These are phyloP conservation scores for Trametes hirsuta DNA, from an alignment of 1,284 basidiomycete genomes.

Conservation along the genomic window DNA sequence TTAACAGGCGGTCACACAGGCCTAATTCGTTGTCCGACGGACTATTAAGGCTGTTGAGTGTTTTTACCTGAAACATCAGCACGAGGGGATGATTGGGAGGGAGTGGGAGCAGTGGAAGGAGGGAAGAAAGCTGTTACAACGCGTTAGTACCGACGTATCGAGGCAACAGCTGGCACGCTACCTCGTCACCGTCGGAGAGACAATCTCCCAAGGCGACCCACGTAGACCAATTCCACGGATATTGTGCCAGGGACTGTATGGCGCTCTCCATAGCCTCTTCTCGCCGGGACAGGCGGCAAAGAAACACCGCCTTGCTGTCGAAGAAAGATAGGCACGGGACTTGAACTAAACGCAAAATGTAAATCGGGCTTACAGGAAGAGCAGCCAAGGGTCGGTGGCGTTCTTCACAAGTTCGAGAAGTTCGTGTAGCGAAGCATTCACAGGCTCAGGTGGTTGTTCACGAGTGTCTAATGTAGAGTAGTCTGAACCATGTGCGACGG, in stretches of 20 bases:
- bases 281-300: conserved; percentile 76
- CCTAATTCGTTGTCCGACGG: conserved; percentile 81
- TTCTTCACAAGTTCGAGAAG: conserved; percentile 63
- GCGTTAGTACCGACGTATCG: conserved; percentile 16
- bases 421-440: conserved; percentile 64
- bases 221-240: conserved; percentile 96
- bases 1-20: conserved; percentile 78
- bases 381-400: conserved; percentile 78
- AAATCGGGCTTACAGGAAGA: conserved; percentile 75
- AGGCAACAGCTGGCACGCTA: conserved; percentile 35
- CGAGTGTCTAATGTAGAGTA: conserved; percentile 58
- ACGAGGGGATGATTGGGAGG: conserved; percentile 73
- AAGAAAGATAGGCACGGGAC: conserved; percentile 12
- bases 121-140: conserved; percentile 57
- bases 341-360: background rate
- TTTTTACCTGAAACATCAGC: conserved; percentile 89
- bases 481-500: background rate
- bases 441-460: conserved; percentile 70
- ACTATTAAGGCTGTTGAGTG: conserved; percentile 88
- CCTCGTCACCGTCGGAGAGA: conserved; percentile 90
- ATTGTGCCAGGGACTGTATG: conserved; percentile 77
- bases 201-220: conserved; percentile 86
- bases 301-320: conserved; percentile 76
- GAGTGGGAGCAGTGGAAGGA: conserved; percentile 68
- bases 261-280: conserved; percentile 87